Evolutionary conservation across 768 basidiomycete genomes (phyloP), one percentile per base, ranked within the genome.

Genomic region (Leccinum rimulosum): DNA sequence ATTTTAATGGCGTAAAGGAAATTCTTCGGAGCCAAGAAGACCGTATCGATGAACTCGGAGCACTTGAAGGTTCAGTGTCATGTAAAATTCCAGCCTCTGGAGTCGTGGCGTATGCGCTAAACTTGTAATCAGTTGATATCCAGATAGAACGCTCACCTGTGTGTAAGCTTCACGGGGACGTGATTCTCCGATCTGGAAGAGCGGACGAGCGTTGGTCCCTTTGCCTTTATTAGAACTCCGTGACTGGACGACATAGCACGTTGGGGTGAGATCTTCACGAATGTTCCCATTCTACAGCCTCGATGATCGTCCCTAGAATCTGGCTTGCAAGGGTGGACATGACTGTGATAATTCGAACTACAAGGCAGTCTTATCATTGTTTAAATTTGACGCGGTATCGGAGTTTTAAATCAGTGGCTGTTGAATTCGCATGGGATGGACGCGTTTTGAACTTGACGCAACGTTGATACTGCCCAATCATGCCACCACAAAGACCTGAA

Each of bases 31-130:
- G 90, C 90, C 57, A 98, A 85, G 83, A 98, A 98, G 61, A 97
- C 82, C 22, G 95, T 98, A 79, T 98, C 95, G 62, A 94, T 70
- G 59, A 97, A 82, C 76, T 98, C 95, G 63, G 95, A 79, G 76
- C 96, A 98, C 74, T 97, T 96, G 83, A 4, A 31, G 31, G 79
- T 98, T 98, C 78, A 96, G 77, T 77, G 97, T 94, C 79, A 98
- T 91, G 79, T 91, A 97, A 68, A 92, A 87, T 76, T 96, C 89
- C 75, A 97, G 77, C 69, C 84, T 84, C 93, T 95, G 67, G 31
- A 60, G 50, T 25, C 3, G 56, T 45, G 25, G 25, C 31, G 10
- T 47, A 58, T 50, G 35, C 55, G 60, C 47, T 6, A 3, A 52
- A 8, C 8, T 30, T 1, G 7, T 48, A 38, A 28, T 56, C 35